Base-by-base conservation (phyloP, 768 basidiomycete species). In the Xerocomus brunneocitrinus region DNA sequence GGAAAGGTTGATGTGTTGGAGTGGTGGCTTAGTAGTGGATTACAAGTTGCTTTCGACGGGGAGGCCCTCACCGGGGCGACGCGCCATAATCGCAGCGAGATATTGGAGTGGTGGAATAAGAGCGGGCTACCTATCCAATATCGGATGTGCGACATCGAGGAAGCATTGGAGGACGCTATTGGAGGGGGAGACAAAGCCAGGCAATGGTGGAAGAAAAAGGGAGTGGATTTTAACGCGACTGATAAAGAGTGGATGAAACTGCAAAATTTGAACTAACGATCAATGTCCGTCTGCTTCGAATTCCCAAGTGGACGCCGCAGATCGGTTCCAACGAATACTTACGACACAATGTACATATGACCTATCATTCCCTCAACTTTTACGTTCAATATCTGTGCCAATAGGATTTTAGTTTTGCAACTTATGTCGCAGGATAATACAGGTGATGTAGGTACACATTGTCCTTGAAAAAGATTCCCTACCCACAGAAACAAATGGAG, bases 161-260 rank as follows among this genome's bases (percentile, higher is more conserved):
- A 93, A 73, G 91, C 91, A 3, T 68, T 94, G 60, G 91, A 93
- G 66, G 91, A 94, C 59, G 85, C 88, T 0, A 87, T 90, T 47
- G 85, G 85, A 8, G 86, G 85, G n/a, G 89, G 89, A 12, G 80
- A 84, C 56, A 79, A 75, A 44, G 88, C 85, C 10, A 78, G 88
- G 63, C 74, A 73, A 50, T 94, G 91, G 91, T 94, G 91, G 91
- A 80, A 76, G 65, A 68, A 70, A 56, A 88, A 89, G 63, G 91
- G 91, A 4, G 81, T 92, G 12, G 85, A 93, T 66, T 90, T 92
- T 65, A 82, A 84, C 50, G 84, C 92, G 25, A 84, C 86, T 57
- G 87, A 91, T 61, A 88, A 83, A 70, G 89, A 91, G 67, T 94
- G 90, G 89, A 88, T 86, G 81, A 91, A 91, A 68, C 71, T 87